Evolutionary conservation across 768 basidiomycete species (phyloP), one percentile per base, ranked within the genome.

Genomic region (Lentinula sp.): DNA sequence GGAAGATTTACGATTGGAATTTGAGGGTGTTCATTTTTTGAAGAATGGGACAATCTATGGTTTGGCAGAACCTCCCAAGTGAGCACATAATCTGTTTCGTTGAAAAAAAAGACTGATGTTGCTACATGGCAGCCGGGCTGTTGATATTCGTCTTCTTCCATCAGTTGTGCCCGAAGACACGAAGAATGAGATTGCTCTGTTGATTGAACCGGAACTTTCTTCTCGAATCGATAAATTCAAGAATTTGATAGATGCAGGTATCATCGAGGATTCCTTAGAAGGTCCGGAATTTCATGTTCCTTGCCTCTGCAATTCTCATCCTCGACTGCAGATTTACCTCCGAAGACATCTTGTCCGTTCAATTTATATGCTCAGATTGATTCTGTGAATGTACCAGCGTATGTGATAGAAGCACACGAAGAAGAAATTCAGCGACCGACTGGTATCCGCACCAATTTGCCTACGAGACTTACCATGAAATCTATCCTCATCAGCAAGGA

Each of bases 41-140:
- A 70, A 78, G 28, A 88, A 88, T 59, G 91, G 91, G 0, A 81
- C 88, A 0, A 81, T 94, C n/a, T 90, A 86, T 66, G 91, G 88
- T 1, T 78, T 90, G 54, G 88, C 86, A 16, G 81, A 84, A 64
- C 81, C 85, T 4, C 67, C 70, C 16, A 86, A 85, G 91, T 91
- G 63, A 64, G 79, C 65, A 33, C 35, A 32, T 23, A 56, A 8
- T 32, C 48, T 23, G 9, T 54, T 7, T 23, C 39, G 16, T 50
- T 18, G 9, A 23, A 52, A 51, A 52, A 52, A 12, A 59, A 13
- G 8, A 6, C 18, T 41, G 0, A 16, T 35, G 57, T 55, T 37
- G 42, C 39, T 50, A 52, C 9, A 42, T 60, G 23, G 1, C 41
- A 89, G 86, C 6, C 81, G 72, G 42, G 74, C 75, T 39, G 81